These are phyloP conservation scores for Pichia sp. DNA, from an alignment of 1,139 yeast genomes.

Conservation along the genomic window DNA sequence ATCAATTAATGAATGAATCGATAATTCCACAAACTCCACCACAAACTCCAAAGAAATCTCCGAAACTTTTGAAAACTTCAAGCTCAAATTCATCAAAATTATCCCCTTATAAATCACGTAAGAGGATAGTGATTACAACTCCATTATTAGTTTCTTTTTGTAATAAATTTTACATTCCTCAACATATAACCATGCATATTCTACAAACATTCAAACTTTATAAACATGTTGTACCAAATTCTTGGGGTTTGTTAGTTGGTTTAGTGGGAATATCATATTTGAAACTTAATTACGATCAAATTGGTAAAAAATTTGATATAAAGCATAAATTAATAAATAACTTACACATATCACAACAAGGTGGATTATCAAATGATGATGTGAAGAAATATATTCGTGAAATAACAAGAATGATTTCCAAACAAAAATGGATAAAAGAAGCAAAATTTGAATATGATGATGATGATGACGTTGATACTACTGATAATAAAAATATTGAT, in stretches of 20 bases:
- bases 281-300: slow-evolving; percentile 44
- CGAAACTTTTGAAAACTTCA: too few species aligned
- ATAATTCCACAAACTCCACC: slow-evolving; percentile 17
- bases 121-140: slow-evolving; percentile 31
- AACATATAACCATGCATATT: slow-evolving; percentile 43
- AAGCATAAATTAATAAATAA: slow-evolving; percentile 43
- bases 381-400: slow-evolving; percentile 15
- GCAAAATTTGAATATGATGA: slow-evolving; percentile 11
- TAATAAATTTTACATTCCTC: slow-evolving; percentile 57
- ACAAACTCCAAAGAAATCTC: slow-evolving; percentile 2
- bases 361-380: slow-evolving; percentile 34
- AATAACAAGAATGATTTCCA: slow-evolving; percentile 11
- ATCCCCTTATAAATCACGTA: slow-evolving; percentile 10
- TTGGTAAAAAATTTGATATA: slow-evolving; percentile 44
- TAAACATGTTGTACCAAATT: slow-evolving; percentile 50
- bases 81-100: slow-evolving; percentile 7
- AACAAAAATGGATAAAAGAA: slow-evolving; percentile 19
- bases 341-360: slow-evolving; percentile 49
- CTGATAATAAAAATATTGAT: neutral
- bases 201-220: slow-evolving; percentile 47
- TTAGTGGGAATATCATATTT: slow-evolving; percentile 53
- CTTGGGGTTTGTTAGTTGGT: slow-evolving; percentile 68
- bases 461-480: neutral
- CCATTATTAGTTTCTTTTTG: slow-evolving; percentile 54
- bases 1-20: neutral